A percentile compares a stretch with the other conserved stretches of the same genome.
Evolutionary conservation across 2,329 filamentous ascomycete genomes (phyloP).

Genomic region (Torrubiellomyces zombiae): DNA sequence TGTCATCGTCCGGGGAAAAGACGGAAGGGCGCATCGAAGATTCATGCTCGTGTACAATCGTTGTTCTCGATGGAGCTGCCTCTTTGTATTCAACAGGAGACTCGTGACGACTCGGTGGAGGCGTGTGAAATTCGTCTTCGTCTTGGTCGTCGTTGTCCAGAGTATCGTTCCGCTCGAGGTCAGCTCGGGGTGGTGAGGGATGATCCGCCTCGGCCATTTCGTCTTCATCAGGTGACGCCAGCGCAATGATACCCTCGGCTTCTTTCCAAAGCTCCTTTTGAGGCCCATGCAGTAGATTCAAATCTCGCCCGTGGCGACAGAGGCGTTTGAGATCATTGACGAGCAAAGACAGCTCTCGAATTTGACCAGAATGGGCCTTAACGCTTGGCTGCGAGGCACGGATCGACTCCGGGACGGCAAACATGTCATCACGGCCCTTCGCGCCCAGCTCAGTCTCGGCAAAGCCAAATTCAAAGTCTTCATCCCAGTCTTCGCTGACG

Average conservation of each 20-base stretch:
- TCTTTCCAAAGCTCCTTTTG: conserved; percentile 55
- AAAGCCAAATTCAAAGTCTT: conserved; percentile 64
- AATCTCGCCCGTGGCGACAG: conserved; percentile 49
- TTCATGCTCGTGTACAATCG: conserved; percentile 36
- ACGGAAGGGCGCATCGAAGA: conserved; percentile 40
- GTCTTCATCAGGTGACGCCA: conserved; percentile 56
- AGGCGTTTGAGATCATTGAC: conserved; percentile 74
- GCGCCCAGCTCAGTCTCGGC: conserved; percentile 21
- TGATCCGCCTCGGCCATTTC: conserved; percentile 20
- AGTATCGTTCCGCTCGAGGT: too few species aligned
- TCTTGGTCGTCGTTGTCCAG: conserved; percentile 24
- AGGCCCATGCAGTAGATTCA: conserved; percentile 45
- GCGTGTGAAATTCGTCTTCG: conserved; percentile 30
- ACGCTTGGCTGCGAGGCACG: conserved; percentile 70
- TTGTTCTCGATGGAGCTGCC: conserved; percentile 28
- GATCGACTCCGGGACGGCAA: conserved; percentile 53
- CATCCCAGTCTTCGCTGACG: conserved; percentile 76
- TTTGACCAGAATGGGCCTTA: conserved; percentile 67
- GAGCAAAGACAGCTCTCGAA: conserved; percentile 62
- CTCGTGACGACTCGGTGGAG: conserved; percentile 24
- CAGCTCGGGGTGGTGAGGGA: too few species aligned
- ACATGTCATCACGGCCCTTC: conserved; percentile 15
- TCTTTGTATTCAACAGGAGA: conserved; percentile 25
- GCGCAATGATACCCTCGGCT: conserved; percentile 71
- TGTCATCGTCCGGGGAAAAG: conserved; percentile 49